Conservation (phyloP, 2,329 filamentous ascomycete species). For the Aspergillus sp. region DNA sequence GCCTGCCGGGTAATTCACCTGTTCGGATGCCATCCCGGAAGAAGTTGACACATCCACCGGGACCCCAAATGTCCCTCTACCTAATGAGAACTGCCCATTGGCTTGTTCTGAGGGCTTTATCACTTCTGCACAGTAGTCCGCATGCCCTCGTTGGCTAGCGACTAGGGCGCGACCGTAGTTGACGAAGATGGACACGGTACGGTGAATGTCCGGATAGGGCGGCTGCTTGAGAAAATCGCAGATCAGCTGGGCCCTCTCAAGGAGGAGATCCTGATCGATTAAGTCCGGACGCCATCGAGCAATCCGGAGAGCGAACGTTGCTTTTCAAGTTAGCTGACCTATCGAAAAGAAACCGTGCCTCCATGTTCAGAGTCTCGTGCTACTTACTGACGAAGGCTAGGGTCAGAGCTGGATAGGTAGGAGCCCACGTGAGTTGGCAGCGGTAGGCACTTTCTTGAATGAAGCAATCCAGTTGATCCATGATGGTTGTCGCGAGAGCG, state of each 20-base stretch:
- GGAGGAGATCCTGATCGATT: conserved; percentile 32
- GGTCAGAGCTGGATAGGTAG: conserved; percentile 38
- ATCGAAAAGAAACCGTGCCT: background rate
- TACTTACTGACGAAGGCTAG: conserved; percentile 41
- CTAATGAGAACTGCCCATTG: background rate
- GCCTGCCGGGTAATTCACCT: conserved; percentile 12
- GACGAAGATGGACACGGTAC: conserved; percentile 40
- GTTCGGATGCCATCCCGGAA: background rate
- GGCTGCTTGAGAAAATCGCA: conserved; percentile 39
- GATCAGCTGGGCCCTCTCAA: conserved; percentile 35
- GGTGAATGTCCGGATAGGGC: conserved; percentile 41
- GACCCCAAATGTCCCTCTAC: background rate
- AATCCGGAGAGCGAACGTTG: conserved; percentile 37
- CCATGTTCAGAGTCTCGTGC: background rate
- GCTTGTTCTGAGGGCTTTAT: background rate
- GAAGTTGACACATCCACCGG: background rate
- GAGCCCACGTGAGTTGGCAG: conserved; percentile 37
- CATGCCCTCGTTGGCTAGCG: conserved; percentile 15
- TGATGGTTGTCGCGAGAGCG: conserved; percentile 34
- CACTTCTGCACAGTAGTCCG: background rate
- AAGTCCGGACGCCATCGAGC: conserved; percentile 37
- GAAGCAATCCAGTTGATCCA: conserved; percentile 35
- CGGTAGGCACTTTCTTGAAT: conserved; percentile 36
- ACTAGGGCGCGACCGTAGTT: conserved; percentile 38
- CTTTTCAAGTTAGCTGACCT: conserved; percentile 17